Evolutionary conservation across 1,284 basidiomycete genomes (phyloP), one percentile per base, ranked within the genome.

Genomic region (Sanghuangporus baumii): DNA sequence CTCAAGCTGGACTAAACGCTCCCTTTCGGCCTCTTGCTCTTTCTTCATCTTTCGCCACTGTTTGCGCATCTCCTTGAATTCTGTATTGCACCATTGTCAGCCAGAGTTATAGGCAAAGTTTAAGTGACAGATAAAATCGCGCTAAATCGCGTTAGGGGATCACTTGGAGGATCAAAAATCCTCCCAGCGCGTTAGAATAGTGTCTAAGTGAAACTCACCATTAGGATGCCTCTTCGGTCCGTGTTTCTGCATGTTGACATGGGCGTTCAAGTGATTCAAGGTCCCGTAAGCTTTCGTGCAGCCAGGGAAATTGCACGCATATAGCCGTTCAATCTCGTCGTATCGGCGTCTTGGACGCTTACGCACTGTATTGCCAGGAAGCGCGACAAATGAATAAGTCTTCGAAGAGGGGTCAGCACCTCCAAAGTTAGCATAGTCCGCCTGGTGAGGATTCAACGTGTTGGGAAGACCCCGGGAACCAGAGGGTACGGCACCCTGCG

Each of bases 61-160:
- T 74, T 96, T 97, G 66, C 96, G 87, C 72, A 97, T 88, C 71
- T 98, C 96, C 74, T 97, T 98, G 81, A 98, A 98, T 79, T 98
- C 96, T 96, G 73, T 46, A 46, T n/a, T 46, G 9, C 18, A 68
- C 59, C 64, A 57, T 26, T 59, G 48, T 46, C 43, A 52, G 57
- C 38, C 34, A 62, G 56, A 65, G 65, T 50, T 37, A 56, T 70
- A 62, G 36, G 56, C 2, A 23, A 16, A 60, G 50, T 18, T 11
- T 37, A 48, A 18, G 47, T 48, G n/a, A 48, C 3, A 20, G 9
- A 48, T 9, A 48, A 48, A 31, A 31, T 31, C 26, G 26, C 41
- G 12, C 26, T 4, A 26, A 26, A 46, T 46, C 1, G 43, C 14
- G 8, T n/a, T 14, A 46, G 20, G 43, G 5, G 9, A n/a, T 11